Evolutionary conservation across 495 filamentous ascomycete genomes (phyloP).

Genomic region (Geoglossum glabrum): DNA sequence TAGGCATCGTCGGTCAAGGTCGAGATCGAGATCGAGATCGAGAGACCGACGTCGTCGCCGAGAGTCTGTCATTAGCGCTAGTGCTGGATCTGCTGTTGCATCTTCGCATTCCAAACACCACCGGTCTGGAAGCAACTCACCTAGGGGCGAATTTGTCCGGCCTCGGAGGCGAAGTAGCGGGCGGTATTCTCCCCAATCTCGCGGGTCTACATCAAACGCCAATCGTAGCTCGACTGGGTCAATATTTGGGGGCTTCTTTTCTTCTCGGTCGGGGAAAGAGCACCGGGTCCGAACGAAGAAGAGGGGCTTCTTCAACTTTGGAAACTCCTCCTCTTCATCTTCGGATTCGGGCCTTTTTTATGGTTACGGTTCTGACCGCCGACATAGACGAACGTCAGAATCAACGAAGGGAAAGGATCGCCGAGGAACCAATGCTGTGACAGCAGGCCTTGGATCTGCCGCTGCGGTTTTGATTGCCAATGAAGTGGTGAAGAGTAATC

Average conservation of each 20-base stretch:
- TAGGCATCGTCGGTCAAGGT: neutral
- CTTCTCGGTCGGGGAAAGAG: slow-evolving; percentile 25
- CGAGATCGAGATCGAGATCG: slow-evolving; percentile 22
- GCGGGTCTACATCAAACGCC: slow-evolving; percentile 7
- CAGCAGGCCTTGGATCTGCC: slow-evolving; percentile 35
- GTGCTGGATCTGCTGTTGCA: slow-evolving; percentile 15
- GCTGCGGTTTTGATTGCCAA: slow-evolving; percentile 33
- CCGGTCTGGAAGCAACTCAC: slow-evolving; percentile 1
- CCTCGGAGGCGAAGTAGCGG: slow-evolving; percentile 11
- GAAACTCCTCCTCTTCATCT: slow-evolving; percentile 38
- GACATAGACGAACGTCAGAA: slow-evolving; percentile 12
- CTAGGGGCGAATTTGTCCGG: slow-evolving; percentile 5
- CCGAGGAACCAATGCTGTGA: slow-evolving; percentile 31
- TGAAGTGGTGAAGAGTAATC: slow-evolving; percentile 16
- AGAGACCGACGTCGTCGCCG: slow-evolving; percentile 21
- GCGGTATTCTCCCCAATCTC: slow-evolving; percentile 6
- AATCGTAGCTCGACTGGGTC: slow-evolving; percentile 9
- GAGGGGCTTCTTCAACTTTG: slow-evolving; percentile 38
- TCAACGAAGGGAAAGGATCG: slow-evolving; percentile 16
- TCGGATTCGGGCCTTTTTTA: slow-evolving; percentile 35
- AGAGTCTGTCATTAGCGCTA: slow-evolving; percentile 27
- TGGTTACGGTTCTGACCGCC: slow-evolving; percentile 19
- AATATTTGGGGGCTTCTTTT: slow-evolving; percentile 23
- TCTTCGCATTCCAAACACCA: neutral
- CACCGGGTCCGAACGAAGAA: slow-evolving; percentile 22